Evolutionary conservation across 1,284 basidiomycete species (phyloP).

Genomic region (Puccinia polysora): DNA sequence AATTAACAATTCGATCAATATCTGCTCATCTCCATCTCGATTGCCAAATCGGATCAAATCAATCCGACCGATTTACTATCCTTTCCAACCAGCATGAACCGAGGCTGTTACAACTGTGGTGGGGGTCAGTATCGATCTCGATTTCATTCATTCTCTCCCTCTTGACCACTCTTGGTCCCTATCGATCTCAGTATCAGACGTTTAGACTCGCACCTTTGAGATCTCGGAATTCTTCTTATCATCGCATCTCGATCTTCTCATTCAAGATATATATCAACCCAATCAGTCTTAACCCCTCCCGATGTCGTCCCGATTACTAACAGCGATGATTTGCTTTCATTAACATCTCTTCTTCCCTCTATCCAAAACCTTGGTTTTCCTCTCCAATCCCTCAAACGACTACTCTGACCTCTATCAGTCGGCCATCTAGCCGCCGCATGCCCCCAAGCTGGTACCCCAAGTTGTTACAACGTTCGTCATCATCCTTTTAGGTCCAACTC

Average conservation of each 20-base stretch:
- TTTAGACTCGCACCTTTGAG: not conserved
- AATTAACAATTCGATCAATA: no score
- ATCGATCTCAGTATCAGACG: no score
- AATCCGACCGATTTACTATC: no score
- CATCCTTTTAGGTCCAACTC: not conserved
- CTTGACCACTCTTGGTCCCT: not conserved
- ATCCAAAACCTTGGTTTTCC: not conserved
- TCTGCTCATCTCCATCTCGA: no score
- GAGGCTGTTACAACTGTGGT: slow-evolving; percentile 42
- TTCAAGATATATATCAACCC: no score
- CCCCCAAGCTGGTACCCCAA: slow-evolving; percentile 39
- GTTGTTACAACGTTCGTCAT: slow-evolving; percentile 36
- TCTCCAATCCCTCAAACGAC: not conserved
- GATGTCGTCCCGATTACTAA: no score
- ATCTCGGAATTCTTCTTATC: not conserved
- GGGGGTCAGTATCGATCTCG: slow-evolving; percentile 13
- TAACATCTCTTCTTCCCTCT: not conserved
- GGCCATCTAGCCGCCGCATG: slow-evolving; percentile 43
- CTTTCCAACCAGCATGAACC: slow-evolving; percentile 22
- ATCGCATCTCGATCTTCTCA: no score
- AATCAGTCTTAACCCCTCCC: no score
- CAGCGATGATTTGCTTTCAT: no score
- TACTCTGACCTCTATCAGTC: not conserved
- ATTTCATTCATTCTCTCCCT: not conserved
- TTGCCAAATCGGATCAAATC: no score